Conservation (phyloP, 148 eudicot species). For the Amaranthus cruentus region DNA sequence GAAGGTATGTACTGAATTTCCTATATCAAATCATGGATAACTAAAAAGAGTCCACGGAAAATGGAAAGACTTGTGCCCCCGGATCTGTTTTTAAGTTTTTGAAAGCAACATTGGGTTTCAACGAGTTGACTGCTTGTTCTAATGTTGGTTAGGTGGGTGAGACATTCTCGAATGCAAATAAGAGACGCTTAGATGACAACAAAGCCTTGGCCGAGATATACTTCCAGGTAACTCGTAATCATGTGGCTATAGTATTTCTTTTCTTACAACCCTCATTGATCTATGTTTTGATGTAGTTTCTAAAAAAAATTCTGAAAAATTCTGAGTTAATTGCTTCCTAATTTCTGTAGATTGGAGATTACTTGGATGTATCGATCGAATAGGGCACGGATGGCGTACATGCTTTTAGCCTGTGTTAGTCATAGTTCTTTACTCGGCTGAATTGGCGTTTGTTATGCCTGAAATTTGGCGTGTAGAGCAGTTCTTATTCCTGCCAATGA, state of each 20-base stretch:
- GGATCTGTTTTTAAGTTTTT: too few species aligned
- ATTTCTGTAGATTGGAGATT: slow-evolving; percentile 38
- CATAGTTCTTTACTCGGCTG: neutral
- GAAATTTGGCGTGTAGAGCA: neutral
- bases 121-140: slow-evolving; percentile 9
- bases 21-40: neutral
- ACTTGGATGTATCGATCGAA: slow-evolving; percentile 43
- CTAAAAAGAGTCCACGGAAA: too few species aligned
- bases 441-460: neutral
- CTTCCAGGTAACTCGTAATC: slow-evolving; percentile 30
- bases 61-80: too few species aligned
- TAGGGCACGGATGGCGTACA: slow-evolving; percentile 16
- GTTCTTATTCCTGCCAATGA: slow-evolving; percentile 13
- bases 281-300: neutral
- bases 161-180: slow-evolving; percentile 40
- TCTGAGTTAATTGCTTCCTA: neutral
- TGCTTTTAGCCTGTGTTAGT: slow-evolving; percentile 3
- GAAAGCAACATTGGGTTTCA: neutral
- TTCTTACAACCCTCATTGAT: neutral
- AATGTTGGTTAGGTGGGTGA: slow-evolving; percentile 34
- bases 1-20: slow-evolving; percentile 26
- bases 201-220: slow-evolving; percentile 35
- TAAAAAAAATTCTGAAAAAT: neutral
- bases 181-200: slow-evolving; percentile 39
- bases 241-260: neutral